Base-by-base conservation (phyloP, 331 rosid species). In the Malus hybrid region DNA sequence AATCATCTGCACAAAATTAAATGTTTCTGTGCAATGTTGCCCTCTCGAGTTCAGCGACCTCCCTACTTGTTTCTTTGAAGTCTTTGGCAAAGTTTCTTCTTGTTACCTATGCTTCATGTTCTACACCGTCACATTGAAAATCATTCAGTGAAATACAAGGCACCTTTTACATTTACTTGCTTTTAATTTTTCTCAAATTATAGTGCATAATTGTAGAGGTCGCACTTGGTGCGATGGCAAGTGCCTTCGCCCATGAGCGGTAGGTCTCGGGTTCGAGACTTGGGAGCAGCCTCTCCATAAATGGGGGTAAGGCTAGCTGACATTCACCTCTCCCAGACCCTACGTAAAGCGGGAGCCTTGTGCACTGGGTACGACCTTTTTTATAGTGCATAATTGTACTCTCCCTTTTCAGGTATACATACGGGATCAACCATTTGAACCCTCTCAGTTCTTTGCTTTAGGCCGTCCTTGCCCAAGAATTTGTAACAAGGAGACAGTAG, bases 351-450 rank as follows among this genome's bases (percentile, higher is more conserved):
- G 22, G 22, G 22, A 22, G 22, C 22, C 22, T 22, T 22, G 22
- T 22, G 22, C 22, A 22, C 22, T 22, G 22, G 22, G 22, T 22
- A 22, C 22, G 22, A 22, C 22, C 22, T 22, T 22, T 22, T 22
- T 56, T 27, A 14, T 15, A 42, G 67, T 32, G 65, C 64, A 16
- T 18, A 20, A 12, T 12, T 67, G 44, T 33, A 34, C 44, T 55
- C 54, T 74, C 66, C 80, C 15, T 64, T 57, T 66, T 77, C 89
- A 94, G 99, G 95, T 89, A 22, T 92, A 87, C 77, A 90, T 94
- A 76, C 88, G 97, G 7, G 97, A 94, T 81, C 93, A 84, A 81
- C 71, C 82, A 69, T 86, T 94, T 80, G 89, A 90, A 70, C 96
- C 99, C 74, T 56, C 70, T 70, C 89, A 90, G 69, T 94, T 90